Conservation (phyloP, 495 filamentous ascomycete genomes). For the Lasiosphaeria hispida region DNA sequence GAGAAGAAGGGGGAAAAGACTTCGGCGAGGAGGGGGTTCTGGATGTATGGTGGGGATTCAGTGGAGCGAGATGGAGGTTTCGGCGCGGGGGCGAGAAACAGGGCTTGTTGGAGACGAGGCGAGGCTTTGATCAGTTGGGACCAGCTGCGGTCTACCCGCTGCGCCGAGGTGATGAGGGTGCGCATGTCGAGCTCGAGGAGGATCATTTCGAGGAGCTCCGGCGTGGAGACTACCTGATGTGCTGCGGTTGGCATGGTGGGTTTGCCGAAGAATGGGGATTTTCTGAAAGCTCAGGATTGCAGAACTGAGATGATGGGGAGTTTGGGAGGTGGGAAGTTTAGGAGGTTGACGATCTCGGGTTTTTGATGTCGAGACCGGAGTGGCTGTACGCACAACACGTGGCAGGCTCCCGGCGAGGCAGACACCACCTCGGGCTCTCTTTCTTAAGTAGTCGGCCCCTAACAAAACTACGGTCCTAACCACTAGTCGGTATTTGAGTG, state of each 20-base stretch:
- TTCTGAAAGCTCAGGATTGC: no score
- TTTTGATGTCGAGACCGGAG: no score
- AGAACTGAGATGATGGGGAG: no score
- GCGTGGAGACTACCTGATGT: background rate
- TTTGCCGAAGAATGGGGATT: background rate
- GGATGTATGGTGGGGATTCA: background rate
- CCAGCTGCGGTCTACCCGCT: slow-evolving; percentile 17
- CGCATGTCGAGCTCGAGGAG: slow-evolving; percentile 19
- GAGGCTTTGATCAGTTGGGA: slow-evolving; percentile 13
- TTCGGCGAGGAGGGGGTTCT: background rate
- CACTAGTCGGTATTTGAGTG: no score
- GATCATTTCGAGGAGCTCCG: slow-evolving; percentile 22
- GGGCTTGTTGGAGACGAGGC: slow-evolving; percentile 8
- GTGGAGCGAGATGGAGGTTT: background rate
- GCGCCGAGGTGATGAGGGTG: slow-evolving; percentile 17
- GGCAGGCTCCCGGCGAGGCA: no score
- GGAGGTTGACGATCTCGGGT: no score
- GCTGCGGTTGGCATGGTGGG: background rate
- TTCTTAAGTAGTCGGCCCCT: no score
- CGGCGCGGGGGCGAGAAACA: slow-evolving; percentile 13
- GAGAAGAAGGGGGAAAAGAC: slow-evolving; percentile 1
- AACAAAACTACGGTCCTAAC: no score
- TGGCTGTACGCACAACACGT: no score
- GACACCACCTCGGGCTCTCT: no score
- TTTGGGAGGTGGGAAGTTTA: no score